phyloP scores from a whole-genome alignment of 2,329 filamentous ascomycete genomes.

The Paracoccidioides brasiliensis region DNA sequence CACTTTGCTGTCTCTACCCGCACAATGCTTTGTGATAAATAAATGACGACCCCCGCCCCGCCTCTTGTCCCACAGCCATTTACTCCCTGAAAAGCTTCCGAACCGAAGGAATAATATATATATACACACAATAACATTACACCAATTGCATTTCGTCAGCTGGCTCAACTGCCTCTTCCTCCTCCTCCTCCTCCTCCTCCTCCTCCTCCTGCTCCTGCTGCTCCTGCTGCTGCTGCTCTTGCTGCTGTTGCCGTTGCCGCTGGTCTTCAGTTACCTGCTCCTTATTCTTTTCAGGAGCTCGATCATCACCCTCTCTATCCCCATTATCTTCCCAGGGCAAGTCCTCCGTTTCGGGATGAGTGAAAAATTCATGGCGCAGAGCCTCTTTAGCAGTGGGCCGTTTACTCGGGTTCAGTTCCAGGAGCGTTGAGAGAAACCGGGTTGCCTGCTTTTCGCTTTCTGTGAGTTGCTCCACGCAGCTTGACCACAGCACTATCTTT shows the following conservation, averaged over 20 bases:
- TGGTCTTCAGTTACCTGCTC: not conserved
- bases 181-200: not conserved
- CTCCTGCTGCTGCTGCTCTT: not conserved
- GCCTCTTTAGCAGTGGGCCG: conserved; percentile 32
- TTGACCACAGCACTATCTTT: conserved; percentile 93
- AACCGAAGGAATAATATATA: not conserved
- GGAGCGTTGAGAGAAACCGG: conserved; percentile 28
- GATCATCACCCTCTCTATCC: not conserved
- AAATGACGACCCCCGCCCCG: not conserved
- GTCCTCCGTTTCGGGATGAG: conserved; percentile 21
- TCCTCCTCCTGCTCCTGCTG: not conserved
- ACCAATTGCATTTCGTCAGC: conserved; percentile 11
- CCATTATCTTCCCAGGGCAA: conserved; percentile 8
- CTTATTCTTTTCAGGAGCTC: not conserved
- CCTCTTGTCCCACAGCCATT: not conserved
- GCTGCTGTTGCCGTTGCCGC: not conserved
- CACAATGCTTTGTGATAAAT: not conserved
- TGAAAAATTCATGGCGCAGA: conserved; percentile 34
- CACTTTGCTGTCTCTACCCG: not conserved
- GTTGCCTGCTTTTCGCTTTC: conserved; percentile 35
- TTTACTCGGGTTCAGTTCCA: conserved; percentile 33
- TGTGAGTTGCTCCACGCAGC: conserved; percentile 53
- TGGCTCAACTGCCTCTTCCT: conserved; percentile 3
- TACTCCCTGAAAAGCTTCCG: not conserved
- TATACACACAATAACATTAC: not conserved